These are phyloP conservation scores for Flueggea neowawraea DNA, from an alignment of 441 rosid species.

Conservation along the genomic window DNA sequence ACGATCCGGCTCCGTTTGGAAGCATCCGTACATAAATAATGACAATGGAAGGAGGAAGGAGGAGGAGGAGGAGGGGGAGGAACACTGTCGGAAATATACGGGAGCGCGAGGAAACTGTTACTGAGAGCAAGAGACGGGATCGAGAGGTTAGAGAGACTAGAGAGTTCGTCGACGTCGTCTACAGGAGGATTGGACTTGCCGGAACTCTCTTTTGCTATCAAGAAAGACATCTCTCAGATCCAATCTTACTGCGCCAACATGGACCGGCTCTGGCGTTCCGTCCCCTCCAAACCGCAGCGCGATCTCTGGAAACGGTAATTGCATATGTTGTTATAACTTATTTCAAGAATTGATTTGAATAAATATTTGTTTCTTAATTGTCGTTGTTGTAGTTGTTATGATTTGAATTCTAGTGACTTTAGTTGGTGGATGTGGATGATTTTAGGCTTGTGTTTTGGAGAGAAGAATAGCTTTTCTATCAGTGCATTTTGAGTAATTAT, in stretches of 20 bases:
- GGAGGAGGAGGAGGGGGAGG: conserved; percentile 63
- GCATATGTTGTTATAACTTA: neutral
- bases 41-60: conserved; percentile 24
- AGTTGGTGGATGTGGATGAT: no score
- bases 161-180: conserved; percentile 36
- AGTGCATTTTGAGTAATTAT: no score
- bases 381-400: no score
- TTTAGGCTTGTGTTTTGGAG: no score
- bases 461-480: no score
- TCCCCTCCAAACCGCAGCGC: conserved; percentile 77
- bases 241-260: conserved; percentile 69
- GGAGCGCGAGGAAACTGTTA: conserved; percentile 52
- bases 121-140: conserved; percentile 77
- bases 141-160: conserved; percentile 81
- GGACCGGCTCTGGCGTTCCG: conserved; percentile 89
- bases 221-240: conserved; percentile 74
- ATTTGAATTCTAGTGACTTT: no score
- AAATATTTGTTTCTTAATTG: no score
- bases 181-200: conserved; percentile 61
- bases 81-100: conserved; percentile 67
- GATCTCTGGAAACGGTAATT: conserved; percentile 94
- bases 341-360: neutral
- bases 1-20: no score
- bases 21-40: neutral
- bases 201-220: conserved; percentile 66